Base-by-base conservation (phyloP, 768 basidiomycete species). In the Tephrocybe sp. region DNA sequence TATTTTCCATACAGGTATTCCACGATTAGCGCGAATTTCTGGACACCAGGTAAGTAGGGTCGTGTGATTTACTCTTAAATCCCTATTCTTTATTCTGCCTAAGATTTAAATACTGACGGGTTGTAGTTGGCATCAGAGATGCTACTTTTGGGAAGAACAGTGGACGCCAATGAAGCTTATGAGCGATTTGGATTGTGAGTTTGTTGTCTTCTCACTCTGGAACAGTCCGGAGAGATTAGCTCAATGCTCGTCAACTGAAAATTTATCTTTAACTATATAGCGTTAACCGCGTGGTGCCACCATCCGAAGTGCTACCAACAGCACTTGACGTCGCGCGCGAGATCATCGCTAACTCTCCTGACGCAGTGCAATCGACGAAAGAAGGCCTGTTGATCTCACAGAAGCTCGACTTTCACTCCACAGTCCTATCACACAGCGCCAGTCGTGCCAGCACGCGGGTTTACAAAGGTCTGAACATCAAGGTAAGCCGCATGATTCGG, bases 341-440 rank as follows among this genome's bases (percentile, higher is more conserved):
- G 48, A 83, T 92, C 54, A 67, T 67, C 13, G 60, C 62, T 19
- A 88, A 87, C 58, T 90, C 88, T 1, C 92, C 91, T 0, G 92
- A 92, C 63, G 75, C 90, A 0, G 84, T 92, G 1, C 85, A 87
- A 57, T 75, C 79, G 40, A 86, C 89, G 2, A 94, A 92, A 64
- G 71, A 75, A n/a, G 86, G 77, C 1, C 69, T 94, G 8, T 47
- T 87, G 13, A 64, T 86, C 2, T 69, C 78, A 1, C 77, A 83
- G 53, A 68, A 73, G 36, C 72, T 74, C n/a, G 74, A 75, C 35
- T 66, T 81, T 38, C 75, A 81, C 19, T 75, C 82, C 12, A 72
- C 79, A 0, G 72, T 84, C 3, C 40, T 67, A 7, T 68, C 68
- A 0, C 82, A 83, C 47, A 61, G 72, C 7, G 64, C 71, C 59